Base-by-base conservation (phyloP, 352 stramenopile genomes). In the Thalassiosira oceanica region DNA sequence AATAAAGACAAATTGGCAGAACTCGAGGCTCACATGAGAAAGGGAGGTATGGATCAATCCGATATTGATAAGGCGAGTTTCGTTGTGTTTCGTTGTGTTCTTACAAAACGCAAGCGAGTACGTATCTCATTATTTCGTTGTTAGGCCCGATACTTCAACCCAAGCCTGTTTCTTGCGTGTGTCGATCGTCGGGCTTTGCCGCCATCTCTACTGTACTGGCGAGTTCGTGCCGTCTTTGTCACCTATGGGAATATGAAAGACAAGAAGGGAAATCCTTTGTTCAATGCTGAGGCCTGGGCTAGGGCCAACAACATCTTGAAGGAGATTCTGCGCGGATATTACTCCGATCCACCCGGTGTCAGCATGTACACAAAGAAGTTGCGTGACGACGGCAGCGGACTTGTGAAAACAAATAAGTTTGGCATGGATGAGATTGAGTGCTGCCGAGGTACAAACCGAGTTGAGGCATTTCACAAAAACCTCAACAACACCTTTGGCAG, bases 231-330 rank as follows among this genome's bases (percentile, higher is more conserved):
- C 15, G 74, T 80, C 0, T 80, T 66, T 43, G 35, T 54, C 57
- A 7, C 64, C 2, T 84, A 52, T 42, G 74, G 64, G 2, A 21
- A 37, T 1, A 68, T 71, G 43, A 35, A 72, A 21, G 55, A 76
- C 42, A 69, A 50, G 8, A 74, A 61, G 56, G 65, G 46, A 27
- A 66, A 58, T 11, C 61, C 56, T 33, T 24, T 83, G 21, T 80
- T 83, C 42, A 77, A 80, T 26, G 41, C 54, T 0, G 21, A 11
- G 10, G 57, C 67, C 13, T 83, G 74, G 74, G 65, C 63, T 11
- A 76, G 71, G 37, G 74, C 67, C 7, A 73, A 83, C 21, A 64
- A 77, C 42, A 15, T 83, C 2, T 39, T 83, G 26, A 57, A 66
- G 23, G 67, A 80, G 42, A 74, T 83, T 20, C 29, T 76, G 7